These are phyloP conservation scores for Backusella tarrabulga DNA, from an alignment of 192 early-diverging fungal species.

Conservation along the genomic window DNA sequence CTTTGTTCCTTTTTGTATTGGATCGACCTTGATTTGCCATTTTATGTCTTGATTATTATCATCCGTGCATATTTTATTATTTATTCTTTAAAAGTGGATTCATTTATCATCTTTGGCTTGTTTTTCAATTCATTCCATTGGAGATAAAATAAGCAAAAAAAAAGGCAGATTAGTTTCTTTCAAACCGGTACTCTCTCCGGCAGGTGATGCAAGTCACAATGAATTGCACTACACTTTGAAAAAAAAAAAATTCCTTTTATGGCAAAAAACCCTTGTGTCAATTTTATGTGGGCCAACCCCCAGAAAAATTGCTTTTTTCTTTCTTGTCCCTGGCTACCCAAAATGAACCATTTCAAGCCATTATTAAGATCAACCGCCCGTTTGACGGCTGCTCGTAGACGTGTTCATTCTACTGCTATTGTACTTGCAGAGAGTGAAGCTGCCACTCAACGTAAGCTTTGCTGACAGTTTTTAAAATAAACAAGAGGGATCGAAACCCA, in stretches of 20 bases:
- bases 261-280: background rate
- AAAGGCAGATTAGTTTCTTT: background rate
- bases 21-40: background rate
- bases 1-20: background rate
- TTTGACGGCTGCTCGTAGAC: background rate
- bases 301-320: background rate
- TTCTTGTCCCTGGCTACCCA: constrained; percentile 3
- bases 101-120: background rate
- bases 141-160: background rate
- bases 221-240: background rate
- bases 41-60: background rate
- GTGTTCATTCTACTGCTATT: background rate
- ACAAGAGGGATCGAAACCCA: background rate
- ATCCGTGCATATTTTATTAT: background rate
- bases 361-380: background rate
- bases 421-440: constrained; percentile 1
- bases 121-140: constrained; percentile 8
- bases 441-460: constrained; percentile 9
- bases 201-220: background rate
- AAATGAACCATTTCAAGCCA: background rate
- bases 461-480: background rate
- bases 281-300: background rate
- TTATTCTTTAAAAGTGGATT: background rate
- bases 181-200: background rate
- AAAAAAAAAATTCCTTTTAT: background rate